Conservation (phyloP, 331 rosid species). For the Acacia concinna region DNA sequence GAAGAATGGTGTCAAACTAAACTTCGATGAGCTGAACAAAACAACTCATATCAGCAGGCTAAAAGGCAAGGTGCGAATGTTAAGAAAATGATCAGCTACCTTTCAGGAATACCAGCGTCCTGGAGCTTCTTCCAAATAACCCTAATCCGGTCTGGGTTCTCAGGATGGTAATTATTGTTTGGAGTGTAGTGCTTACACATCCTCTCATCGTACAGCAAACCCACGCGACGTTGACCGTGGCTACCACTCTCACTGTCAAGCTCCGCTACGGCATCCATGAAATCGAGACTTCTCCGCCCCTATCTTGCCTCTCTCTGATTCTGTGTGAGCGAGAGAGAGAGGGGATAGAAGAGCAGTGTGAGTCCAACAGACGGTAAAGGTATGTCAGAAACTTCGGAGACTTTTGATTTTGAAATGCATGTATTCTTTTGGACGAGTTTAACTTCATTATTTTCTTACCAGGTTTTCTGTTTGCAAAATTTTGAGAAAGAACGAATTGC, state of each 20-base stretch:
- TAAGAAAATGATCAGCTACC: conserved; percentile 33
- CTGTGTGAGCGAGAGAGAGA: not conserved
- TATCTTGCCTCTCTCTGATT: not conserved
- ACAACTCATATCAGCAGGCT: not conserved
- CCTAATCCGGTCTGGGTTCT: conserved; percentile 69
- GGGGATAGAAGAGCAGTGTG: not conserved
- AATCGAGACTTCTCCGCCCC: not conserved
- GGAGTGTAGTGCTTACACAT: conserved; percentile 72
- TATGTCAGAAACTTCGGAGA: not conserved
- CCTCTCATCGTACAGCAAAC: conserved; percentile 72
- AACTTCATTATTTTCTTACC: not conserved
- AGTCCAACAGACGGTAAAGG: not conserved
- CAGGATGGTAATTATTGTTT: conserved; percentile 59
- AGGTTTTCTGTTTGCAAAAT: not conserved
- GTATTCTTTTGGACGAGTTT: not conserved
- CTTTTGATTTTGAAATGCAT: conserved; percentile 6
- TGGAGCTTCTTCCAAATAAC: conserved; percentile 78
- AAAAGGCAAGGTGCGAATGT: not conserved
- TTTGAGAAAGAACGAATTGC: no score
- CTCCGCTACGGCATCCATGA: conserved; percentile 26
- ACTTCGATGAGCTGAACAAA: not conserved
- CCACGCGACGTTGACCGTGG: conserved; percentile 51
- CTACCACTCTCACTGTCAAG: not conserved
- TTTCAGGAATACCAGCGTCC: conserved; percentile 48
- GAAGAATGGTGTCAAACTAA: not conserved